Conservation (phyloP, 1,284 basidiomycete genomes). For the Melampsora larici-populina region DNA sequence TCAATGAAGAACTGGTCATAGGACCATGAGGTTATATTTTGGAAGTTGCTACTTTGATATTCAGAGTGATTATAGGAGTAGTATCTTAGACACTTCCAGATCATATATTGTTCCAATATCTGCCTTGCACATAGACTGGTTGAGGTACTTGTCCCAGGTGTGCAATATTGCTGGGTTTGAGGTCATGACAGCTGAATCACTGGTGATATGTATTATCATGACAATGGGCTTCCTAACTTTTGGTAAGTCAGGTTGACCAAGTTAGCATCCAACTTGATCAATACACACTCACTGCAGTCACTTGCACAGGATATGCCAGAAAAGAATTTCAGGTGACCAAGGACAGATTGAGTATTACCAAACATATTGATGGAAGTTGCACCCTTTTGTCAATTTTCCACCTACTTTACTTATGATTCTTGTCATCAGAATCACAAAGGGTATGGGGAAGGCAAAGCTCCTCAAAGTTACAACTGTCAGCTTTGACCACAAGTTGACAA, state of each 20-base stretch:
- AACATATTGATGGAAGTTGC: constrained; percentile 66
- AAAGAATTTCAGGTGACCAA: constrained; percentile 84
- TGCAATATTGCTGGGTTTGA: constrained; percentile 40
- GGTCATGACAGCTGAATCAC: constrained; percentile 28
- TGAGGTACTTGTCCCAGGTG: constrained; percentile 41
- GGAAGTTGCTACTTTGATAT: constrained; percentile 42
- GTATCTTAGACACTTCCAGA: neutral
- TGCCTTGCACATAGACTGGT: constrained; percentile 32
- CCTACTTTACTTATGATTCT: constrained; percentile 49
- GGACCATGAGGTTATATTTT: constrained; percentile 49
- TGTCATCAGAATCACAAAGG: constrained; percentile 52
- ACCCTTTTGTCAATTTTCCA: constrained; percentile 47
- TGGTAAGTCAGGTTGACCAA: neutral
- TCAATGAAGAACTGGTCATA: neutral
- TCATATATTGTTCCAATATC: neutral
- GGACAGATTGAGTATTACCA: constrained; percentile 76
- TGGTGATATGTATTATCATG: constrained; percentile 48
- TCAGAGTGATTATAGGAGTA: constrained; percentile 45
- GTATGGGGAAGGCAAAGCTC: constrained; percentile 66
- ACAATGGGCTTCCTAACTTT: constrained; percentile 49
- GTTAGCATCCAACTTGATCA: neutral
- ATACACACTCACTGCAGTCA: neutral
- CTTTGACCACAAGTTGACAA: constrained; percentile 73
- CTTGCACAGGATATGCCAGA: constrained; percentile 27
- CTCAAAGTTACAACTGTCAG: constrained; percentile 70